A percentile compares a stretch with the other conserved stretches of the same genome.
Evolutionary conservation across 1,284 basidiomycete genomes (phyloP).

Genomic region (Retiboletus flavoniger): DNA sequence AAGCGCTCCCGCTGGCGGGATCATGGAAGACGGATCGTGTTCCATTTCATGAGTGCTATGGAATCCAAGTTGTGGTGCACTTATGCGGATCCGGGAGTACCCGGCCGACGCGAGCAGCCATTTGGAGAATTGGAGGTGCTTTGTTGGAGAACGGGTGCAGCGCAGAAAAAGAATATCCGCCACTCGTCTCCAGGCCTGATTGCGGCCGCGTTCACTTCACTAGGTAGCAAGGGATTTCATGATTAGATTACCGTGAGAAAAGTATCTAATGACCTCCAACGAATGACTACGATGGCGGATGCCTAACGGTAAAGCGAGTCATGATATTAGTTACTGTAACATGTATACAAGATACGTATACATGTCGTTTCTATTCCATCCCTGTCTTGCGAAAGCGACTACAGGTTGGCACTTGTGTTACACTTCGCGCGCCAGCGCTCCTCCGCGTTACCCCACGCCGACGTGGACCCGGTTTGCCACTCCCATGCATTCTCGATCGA

Average conservation of each 20-base stretch:
- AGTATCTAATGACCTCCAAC: not conserved
- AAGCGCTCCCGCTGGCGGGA: not conserved
- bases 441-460: conserved; percentile 17
- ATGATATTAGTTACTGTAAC: no score
- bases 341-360: no score
- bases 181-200: not conserved
- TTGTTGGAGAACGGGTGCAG: not conserved
- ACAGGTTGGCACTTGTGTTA: not conserved
- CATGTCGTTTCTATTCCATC: no score
- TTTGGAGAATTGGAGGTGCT: not conserved
- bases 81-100: conserved; percentile 11
- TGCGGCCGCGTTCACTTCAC: conserved; percentile 4
- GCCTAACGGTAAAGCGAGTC: no score
- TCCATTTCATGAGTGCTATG: conserved; percentile 8
- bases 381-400: not conserved
- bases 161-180: not conserved
- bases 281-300: no score
- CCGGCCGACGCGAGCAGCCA: not conserved
- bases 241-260: conserved; percentile 14
- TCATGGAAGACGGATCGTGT: not conserved
- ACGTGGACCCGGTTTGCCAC: conserved; percentile 17
- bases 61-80: not conserved
- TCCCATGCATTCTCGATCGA: conserved; percentile 20
- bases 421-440: conserved; percentile 8
- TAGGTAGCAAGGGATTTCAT: not conserved